Percentiles rank a stretch among this genome's conserved stretches.
These are phyloP conservation scores for Apiotrichum montevideense DNA, from an alignment of 1,284 basidiomycete genomes.

Conservation along the genomic window DNA sequence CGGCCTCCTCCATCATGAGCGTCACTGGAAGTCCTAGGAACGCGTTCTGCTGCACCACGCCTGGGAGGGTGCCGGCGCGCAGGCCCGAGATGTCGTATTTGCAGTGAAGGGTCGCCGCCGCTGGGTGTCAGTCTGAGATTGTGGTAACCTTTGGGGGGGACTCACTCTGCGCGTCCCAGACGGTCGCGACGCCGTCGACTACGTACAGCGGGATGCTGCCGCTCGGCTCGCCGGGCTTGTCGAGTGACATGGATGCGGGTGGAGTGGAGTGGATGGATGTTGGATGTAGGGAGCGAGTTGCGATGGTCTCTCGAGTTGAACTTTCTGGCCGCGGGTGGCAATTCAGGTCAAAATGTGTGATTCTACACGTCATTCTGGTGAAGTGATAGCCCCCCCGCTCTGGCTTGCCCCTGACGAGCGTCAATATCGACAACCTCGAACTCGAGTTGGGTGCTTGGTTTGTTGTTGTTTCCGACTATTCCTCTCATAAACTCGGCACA, in stretches of 20 bases:
- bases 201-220: constrained; percentile 41
- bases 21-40: constrained; percentile 87
- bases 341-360: not conserved
- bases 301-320: not conserved
- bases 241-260: constrained; percentile 1
- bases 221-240: constrained; percentile 7
- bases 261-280: not conserved
- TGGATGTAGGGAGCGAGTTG: not conserved
- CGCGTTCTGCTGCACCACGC: constrained; percentile 91
- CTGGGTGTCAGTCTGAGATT: constrained; percentile 39
- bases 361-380: constrained; percentile 1
- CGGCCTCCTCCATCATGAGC: constrained; percentile 86
- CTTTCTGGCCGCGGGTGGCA: not conserved
- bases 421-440: not conserved
- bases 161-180: constrained; percentile 46
- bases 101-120: constrained; percentile 69
- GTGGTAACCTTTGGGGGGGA: not conserved
- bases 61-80: constrained; percentile 83
- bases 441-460: too few relatives aligned
- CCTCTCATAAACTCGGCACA: not conserved
- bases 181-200: constrained; percentile 42
- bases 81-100: constrained; percentile 77
- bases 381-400: not conserved
- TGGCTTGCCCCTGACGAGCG: not conserved
- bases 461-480: not conserved